phyloP scores from a whole-genome alignment of 495 filamentous ascomycete species.

The Neurospora sp. region DNA sequence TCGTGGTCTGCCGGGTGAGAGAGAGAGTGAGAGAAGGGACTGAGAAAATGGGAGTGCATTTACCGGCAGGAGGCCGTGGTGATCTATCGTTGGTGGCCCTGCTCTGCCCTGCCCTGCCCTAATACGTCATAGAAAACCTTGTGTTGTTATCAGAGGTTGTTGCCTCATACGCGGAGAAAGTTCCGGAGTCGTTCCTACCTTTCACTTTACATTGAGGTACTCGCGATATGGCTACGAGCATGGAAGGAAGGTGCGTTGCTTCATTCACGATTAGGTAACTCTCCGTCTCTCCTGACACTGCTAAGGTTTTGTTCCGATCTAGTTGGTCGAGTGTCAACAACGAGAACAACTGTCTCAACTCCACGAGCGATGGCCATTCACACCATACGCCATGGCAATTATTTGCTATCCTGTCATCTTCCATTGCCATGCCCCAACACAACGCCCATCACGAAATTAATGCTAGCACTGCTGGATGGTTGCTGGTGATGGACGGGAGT shows the following conservation, averaged over 20 bases:
- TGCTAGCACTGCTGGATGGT: neutral
- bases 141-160: neutral
- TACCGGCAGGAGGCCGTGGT: neutral
- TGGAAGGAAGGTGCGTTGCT: neutral
- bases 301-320: neutral
- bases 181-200: neutral
- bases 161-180: neutral
- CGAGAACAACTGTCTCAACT: neutral
- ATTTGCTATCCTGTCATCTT: neutral
- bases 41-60: neutral
- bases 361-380: neutral
- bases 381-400: neutral
- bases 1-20: neutral
- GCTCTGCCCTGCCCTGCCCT: neutral
- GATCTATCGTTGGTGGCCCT: neutral
- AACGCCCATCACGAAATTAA: neutral
- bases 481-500: neutral
- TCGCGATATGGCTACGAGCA: neutral
- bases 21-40: neutral
- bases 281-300: neutral
- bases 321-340: neutral
- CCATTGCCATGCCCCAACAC: neutral
- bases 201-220: neutral
- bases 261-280: neutral
- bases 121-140: neutral